Conservation (phyloP, 345 rosid genomes). For the Rhodamnia rubescens region DNA sequence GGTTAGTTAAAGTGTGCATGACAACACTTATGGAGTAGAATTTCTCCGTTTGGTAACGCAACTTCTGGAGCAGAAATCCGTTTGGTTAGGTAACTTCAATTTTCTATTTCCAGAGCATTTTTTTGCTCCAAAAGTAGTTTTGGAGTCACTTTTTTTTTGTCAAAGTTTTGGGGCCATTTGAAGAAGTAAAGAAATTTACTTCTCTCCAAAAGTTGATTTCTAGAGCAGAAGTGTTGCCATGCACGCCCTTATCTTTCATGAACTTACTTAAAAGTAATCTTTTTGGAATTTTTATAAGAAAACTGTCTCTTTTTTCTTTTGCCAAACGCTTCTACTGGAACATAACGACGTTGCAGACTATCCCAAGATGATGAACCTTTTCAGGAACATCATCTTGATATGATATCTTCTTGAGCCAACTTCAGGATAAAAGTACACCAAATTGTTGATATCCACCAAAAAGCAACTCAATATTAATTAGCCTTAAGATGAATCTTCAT, state of each 20-base stretch:
- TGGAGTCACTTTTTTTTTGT: too few relatives aligned
- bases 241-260: neutral
- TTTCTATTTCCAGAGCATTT: too few relatives aligned
- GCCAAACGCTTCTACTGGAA: neutral
- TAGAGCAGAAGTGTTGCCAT: too few relatives aligned
- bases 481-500: neutral
- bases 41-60: too few relatives aligned
- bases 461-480: neutral
- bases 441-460: neutral
- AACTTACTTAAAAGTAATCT: neutral
- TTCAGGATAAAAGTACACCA: neutral
- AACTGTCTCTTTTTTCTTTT: neutral
- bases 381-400: neutral
- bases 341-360: neutral
- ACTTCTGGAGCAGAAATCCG: too few relatives aligned
- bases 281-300: neutral
- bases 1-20: too few relatives aligned
- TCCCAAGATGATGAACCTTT: neutral
- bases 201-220: too few relatives aligned
- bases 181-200: too few relatives aligned
- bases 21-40: too few relatives aligned
- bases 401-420: neutral
- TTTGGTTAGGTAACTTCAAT: too few relatives aligned
- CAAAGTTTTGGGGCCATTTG: too few relatives aligned
- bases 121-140: too few relatives aligned